Base-by-base conservation (phyloP, 2,329 filamentous ascomycete genomes). In the Diplocarpon rosae region DNA sequence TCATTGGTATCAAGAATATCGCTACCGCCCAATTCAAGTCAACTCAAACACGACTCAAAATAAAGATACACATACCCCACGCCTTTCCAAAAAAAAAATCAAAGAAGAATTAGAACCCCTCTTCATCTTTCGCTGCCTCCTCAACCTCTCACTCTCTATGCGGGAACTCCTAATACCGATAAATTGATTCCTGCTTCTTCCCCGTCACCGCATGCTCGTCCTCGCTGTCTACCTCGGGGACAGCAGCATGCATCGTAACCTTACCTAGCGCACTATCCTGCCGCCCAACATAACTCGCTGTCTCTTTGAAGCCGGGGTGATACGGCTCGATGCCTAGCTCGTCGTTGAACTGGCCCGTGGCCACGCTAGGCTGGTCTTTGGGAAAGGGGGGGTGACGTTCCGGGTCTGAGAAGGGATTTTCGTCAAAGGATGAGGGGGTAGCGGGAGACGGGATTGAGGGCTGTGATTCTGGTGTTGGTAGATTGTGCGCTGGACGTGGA, bases 281-380 rank as follows among this genome's bases (percentile, higher is more conserved):
- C 45, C 57, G 53, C 9, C 48, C 54, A 7, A 50, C 38, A 45
- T 56, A 57, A 36, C 56, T 57, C 37, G 51, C 48, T 8, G 54
- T 57, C 30, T 56, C 51, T 32, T 49, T 47, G 27, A 62, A 62
- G 5, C 58, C 59, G 7, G 60, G 60, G 43, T 62, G 59, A 40
- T 61, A 62, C n/a, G 60, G 60, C 41, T 62, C 59, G 31, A 59
- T 49, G 13, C 55, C 59, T 12, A 57, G 34, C 9, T 44, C 43
- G 28, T 60, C 59, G 32, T 59, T 54, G 35, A 60, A 62, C 35
- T 59, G 54, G 7, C 53, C 52, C 14, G 53, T 54, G 0, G 48
- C 37, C 24, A 15, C 48, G 6, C 53, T 32, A 12, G 49, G 46
- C 28, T 49, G 44, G 39, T 59, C 57, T 47, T 51, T 50, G 1